These are phyloP conservation scores for Hylodesmum podocarpum DNA, from an alignment of 306 rosid genomes.

Conservation along the genomic window DNA sequence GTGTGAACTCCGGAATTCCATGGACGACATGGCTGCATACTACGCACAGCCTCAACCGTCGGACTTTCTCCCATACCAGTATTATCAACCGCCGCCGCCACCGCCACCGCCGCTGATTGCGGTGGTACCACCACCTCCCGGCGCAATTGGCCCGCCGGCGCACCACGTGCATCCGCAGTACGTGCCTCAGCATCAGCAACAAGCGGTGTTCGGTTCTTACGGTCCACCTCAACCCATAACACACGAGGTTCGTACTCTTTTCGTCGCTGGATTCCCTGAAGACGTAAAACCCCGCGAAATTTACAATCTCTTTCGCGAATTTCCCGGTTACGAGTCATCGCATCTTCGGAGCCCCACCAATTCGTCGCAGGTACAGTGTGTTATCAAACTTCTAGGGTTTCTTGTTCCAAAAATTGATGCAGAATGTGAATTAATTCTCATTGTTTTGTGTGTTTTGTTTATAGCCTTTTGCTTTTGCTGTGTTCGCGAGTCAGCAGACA, in stretches of 20 bases:
- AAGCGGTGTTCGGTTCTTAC: slow-evolving; percentile 46
- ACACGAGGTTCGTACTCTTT: slow-evolving; percentile 86
- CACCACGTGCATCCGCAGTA: slow-evolving; percentile 47
- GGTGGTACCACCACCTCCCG: slow-evolving; percentile 50
- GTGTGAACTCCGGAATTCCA: slow-evolving; percentile 29
- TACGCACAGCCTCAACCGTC: slow-evolving; percentile 61
- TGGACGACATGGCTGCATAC: slow-evolving; percentile 85
- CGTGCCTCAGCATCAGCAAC: slow-evolving; percentile 39
- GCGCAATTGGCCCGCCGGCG: slow-evolving; percentile 32
- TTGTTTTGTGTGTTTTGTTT: slow-evolving; percentile 3
- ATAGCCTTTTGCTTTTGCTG: slow-evolving; percentile 95
- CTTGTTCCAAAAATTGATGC: background rate
- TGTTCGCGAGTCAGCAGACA: slow-evolving; percentile 77
- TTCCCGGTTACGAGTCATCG: slow-evolving; percentile 91
- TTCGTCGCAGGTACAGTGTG: slow-evolving; percentile 59
- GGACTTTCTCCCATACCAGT: slow-evolving; percentile 47
- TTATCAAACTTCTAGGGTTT: background rate
- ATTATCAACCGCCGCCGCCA: slow-evolving; percentile 57
- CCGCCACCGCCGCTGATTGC: slow-evolving; percentile 19
- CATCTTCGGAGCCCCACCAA: slow-evolving; percentile 80
- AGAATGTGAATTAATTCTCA: background rate
- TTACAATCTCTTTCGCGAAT: slow-evolving; percentile 82
- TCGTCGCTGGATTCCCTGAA: slow-evolving; percentile 89
- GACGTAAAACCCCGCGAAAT: slow-evolving; percentile 90
- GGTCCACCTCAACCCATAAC: slow-evolving; percentile 38